Evolutionary conservation across 495 filamentous ascomycete genomes (phyloP).

Genomic region (Aspergillus hancockii): DNA sequence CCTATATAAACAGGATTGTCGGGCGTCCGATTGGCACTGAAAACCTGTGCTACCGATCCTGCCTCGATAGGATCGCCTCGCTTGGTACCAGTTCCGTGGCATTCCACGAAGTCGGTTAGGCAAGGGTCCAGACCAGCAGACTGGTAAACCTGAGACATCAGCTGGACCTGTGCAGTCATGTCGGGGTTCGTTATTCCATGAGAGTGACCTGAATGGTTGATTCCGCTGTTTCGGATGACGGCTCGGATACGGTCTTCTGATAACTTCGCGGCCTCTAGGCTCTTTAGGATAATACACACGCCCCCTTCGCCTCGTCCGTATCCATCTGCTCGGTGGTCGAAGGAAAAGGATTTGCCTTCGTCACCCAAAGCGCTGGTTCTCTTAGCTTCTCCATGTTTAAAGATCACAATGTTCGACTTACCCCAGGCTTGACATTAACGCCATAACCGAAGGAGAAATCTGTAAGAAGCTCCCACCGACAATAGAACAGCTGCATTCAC

Average conservation of each 20-base stretch:
- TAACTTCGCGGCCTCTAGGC: conserved; percentile 14
- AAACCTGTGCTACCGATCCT: conserved; percentile 12
- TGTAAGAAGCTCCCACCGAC: not conserved
- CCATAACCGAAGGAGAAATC: not conserved
- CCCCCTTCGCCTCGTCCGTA: conserved; percentile 18
- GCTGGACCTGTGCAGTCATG: conserved; percentile 13
- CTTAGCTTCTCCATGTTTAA: not conserved
- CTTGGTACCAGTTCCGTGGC: conserved; percentile 18
- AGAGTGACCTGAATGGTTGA: conserved; percentile 17
- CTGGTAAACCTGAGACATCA: conserved; percentile 12
- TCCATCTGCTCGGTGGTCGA: conserved; percentile 15
- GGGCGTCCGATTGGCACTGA: conserved; percentile 6
- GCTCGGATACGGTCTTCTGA: conserved; percentile 61
- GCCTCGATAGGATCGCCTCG: conserved; percentile 18
- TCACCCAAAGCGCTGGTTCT: not conserved
- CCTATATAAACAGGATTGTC: conserved; percentile 14
- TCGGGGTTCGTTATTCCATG: conserved; percentile 16
- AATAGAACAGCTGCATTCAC: not conserved
- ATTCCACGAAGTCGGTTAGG: conserved; percentile 15
- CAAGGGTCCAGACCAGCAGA: conserved; percentile 14
- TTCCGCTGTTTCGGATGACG: conserved; percentile 49
- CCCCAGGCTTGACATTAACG: not conserved
- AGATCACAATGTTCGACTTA: not conserved
- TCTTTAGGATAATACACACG: conserved; percentile 16
- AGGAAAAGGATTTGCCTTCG: conserved; percentile 15